Conservation (phyloP, 192 early-diverging fungal genomes). For the Backusella circina region DNA sequence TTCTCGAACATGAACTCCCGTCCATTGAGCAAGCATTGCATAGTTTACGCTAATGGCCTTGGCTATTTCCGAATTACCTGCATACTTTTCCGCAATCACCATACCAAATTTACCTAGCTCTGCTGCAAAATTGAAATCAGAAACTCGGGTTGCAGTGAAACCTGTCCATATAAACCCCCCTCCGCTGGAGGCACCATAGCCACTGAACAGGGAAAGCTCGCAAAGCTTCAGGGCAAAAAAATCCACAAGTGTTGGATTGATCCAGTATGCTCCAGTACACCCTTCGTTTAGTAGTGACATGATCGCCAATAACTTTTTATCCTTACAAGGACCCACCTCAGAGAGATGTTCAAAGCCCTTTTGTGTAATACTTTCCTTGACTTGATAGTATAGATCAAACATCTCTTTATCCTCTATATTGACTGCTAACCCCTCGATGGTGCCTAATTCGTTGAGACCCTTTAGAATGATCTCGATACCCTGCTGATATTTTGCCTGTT, state of each 20-base stretch:
- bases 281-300: conserved; percentile 27
- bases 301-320: conserved; percentile 6
- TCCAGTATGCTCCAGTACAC: conserved; percentile 23
- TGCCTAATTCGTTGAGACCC: conserved; percentile 1
- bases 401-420: not conserved
- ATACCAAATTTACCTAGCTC: conserved; percentile 17
- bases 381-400: not conserved
- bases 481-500: conserved; percentile 12
- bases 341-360: conserved; percentile 5
- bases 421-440: not conserved
- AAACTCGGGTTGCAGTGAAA: conserved; percentile 5
- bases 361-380: not conserved
- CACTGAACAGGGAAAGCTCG: conserved; percentile 9
- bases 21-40: conserved; percentile 25
- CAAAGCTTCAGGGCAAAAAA: conserved; percentile 13
- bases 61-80: conserved; percentile 24
- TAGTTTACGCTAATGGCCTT: conserved; percentile 8
- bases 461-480: conserved; percentile 12
- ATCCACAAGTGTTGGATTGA: conserved; percentile 14
- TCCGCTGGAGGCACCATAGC: conserved; percentile 14
- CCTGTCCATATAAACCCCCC: conserved; percentile 19
- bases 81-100: conserved; percentile 16
- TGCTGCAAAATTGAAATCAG: conserved; percentile 10
- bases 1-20: conserved; percentile 12
- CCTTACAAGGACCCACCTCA: conserved; percentile 1